Evolutionary conservation across 1,284 basidiomycete species (phyloP).

Genomic region (Marasmius tenuissimus): DNA sequence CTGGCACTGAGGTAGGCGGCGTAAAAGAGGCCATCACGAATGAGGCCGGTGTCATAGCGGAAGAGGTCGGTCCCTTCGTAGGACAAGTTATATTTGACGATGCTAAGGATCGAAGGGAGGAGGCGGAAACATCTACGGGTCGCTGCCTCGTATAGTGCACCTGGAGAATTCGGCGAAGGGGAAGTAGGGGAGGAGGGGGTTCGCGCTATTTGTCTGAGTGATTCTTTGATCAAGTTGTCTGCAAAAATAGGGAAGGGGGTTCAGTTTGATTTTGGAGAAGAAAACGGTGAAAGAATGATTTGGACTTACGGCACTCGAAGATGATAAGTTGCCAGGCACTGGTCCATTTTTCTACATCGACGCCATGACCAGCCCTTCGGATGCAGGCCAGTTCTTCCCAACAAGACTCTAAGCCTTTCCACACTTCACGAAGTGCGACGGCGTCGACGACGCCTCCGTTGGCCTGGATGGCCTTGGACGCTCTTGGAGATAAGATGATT

Average conservation of each 20-base stretch:
- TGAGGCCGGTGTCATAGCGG: conserved; percentile 78
- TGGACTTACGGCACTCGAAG: conserved; percentile 73
- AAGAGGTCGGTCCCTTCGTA: conserved; percentile 55
- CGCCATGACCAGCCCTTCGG: conserved; percentile 40
- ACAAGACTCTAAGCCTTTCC: conserved; percentile 76
- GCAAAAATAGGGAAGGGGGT: conserved; percentile 6
- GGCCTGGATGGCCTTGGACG: conserved; percentile 52
- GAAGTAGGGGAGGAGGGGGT: conserved; percentile 18
- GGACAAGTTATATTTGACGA: conserved; percentile 59
- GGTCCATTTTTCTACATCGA: conserved; percentile 62
- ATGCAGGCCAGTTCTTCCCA: conserved; percentile 81
- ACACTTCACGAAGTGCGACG: conserved; percentile 65
- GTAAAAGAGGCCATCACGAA: conserved; percentile 80
- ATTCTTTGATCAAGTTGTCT: conserved; percentile 70
- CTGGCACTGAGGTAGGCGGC: conserved; percentile 71
- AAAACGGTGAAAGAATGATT: conserved; percentile 8
- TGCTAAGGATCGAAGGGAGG: conserved; percentile 58
- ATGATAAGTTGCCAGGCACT: conserved; percentile 76
- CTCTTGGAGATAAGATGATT: conserved; percentile 72
- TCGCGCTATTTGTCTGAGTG: conserved; percentile 53
- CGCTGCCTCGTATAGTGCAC: conserved; percentile 44
- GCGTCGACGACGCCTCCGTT: conserved; percentile 54
- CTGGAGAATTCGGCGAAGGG: conserved; percentile 22
- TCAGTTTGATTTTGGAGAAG: conserved; percentile 5
- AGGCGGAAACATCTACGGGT: conserved; percentile 47